Base-by-base conservation (phyloP, 2,329 filamentous ascomycete genomes). In the Epicoccum sorghinum region DNA sequence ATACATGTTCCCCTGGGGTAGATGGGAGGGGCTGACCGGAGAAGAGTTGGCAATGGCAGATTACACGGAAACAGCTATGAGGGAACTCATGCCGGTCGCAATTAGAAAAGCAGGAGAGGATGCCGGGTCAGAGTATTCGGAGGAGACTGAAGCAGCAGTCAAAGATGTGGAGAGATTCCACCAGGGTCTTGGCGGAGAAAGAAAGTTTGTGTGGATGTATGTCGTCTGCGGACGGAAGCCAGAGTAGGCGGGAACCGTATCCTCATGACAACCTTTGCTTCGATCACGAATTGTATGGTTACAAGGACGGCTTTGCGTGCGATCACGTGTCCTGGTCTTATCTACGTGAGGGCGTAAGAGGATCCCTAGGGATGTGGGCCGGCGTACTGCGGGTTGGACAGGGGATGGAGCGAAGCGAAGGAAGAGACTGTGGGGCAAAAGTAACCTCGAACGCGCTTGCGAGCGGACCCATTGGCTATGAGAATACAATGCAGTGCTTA, bases 161-260 rank as follows among this genome's bases (percentile, higher is more conserved):
- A 30, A 27, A 7, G 35, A 46, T 24, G 38, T 42, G 10, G 23
- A 22, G 7, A 47, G 9, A 24, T 37, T 52, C 7, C 10, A 38
- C 4, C 35, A 50, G 23, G 41, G 37, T 6, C 52, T 9, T n/a
- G 44, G 46, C 4, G 30, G 38, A 2, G 36, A 38, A 2, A 54
- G 51, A 22, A 30, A 38, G 3, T 52, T 58, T 13, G 4, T 47
- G n/a, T 54, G 47, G 43, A 40, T 55, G 24, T 52, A 58, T 47
- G 51, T 48, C 32, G 50, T 58, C 10, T 47, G 24, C 45, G 55
- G 43, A 13, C 30, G 36, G 25, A 52, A 58, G 39, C 27, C 27
- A 9, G 27, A 29, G 9, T 29, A 9, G 18, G 18, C 18, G 18
- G 18, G 18, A 18, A 18, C 18, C 3, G 18, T 18, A 18, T 18